phyloP scores from a whole-genome alignment of 78 protist species.

The Speleostelium caveatum region DNA sequence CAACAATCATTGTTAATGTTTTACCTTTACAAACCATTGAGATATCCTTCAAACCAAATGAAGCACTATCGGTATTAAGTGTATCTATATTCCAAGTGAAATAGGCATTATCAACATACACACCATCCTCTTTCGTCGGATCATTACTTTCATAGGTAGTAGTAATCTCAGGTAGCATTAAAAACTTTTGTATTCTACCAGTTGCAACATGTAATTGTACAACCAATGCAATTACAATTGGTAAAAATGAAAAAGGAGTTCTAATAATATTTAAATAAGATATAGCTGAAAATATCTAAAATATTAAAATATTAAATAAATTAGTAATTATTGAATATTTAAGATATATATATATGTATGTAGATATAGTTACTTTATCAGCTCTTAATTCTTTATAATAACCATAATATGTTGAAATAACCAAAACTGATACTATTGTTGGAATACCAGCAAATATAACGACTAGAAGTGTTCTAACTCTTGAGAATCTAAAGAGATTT shows the following conservation, averaged over 20 bases:
- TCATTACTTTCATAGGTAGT: neutral
- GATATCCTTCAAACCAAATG: constrained; percentile 20
- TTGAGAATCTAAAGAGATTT: neutral
- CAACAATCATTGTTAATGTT: constrained; percentile 81
- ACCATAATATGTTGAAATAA: constrained; percentile 48
- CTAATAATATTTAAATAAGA: constrained; percentile 89
- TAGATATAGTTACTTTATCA: no score
- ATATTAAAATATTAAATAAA: no score
- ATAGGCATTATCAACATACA: constrained; percentile 14
- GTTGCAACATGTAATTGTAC: constrained; percentile 84
- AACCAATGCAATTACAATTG: constrained; percentile 66
- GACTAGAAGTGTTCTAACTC: constrained; percentile 31
- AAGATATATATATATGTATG: no score
- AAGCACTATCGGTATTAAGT: no score
- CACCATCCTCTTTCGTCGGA: constrained; percentile 1
- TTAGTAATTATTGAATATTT: no score
- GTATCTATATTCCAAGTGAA: constrained; percentile 21
- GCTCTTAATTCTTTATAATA: constrained; percentile 68
- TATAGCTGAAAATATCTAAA: constrained; percentile 87
- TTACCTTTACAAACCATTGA: constrained; percentile 7
- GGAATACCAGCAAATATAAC: constrained; percentile 51
- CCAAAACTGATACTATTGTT: constrained; percentile 44
- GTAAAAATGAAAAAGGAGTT: constrained; percentile 90
- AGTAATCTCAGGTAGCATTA: constrained; percentile 44
- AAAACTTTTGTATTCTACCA: constrained; percentile 69